Conservation (phyloP, 257 asterid species). For the Osmanthus fragrans region DNA sequence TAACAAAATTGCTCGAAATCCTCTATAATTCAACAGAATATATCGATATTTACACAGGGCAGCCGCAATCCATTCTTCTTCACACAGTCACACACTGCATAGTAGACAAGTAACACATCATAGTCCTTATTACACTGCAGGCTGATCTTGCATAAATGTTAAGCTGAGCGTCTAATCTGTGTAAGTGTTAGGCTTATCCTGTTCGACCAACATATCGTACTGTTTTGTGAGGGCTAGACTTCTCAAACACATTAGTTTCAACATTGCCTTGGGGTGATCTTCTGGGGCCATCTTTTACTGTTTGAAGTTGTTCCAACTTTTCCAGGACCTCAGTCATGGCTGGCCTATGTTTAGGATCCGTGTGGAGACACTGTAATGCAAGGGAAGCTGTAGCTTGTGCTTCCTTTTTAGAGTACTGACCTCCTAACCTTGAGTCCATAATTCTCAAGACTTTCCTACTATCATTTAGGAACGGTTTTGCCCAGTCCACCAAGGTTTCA, state of each 20-base stretch:
- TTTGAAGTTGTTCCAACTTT: slow-evolving; percentile 36
- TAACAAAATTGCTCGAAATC: no score
- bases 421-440: slow-evolving; percentile 73
- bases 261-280: slow-evolving; percentile 26
- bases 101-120: neutral
- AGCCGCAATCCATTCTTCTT: neutral
- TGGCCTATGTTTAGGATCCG: slow-evolving; percentile 52
- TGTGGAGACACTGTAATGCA: slow-evolving; percentile 51
- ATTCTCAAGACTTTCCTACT: slow-evolving; percentile 53
- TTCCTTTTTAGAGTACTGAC: slow-evolving; percentile 56
- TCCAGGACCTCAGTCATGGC: slow-evolving; percentile 51
- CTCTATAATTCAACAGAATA: neutral
- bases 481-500: slow-evolving; percentile 68
- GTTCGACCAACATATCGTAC: neutral
- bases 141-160: neutral
- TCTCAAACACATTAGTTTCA: slow-evolving; percentile 21
- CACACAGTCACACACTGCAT: neutral
- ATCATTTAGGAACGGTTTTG: slow-evolving; percentile 54
- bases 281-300: slow-evolving; percentile 24
- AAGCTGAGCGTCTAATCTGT: neutral
- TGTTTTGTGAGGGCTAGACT: slow-evolving; percentile 20
- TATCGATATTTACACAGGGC: neutral
- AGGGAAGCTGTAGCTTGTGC: slow-evolving; percentile 59
- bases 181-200: neutral
- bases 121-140: neutral